Percentiles rank a stretch among this genome's conserved stretches.
phyloP scores from a whole-genome alignment of 345 rosid species.

The Excoecaria cochinchinensis region DNA sequence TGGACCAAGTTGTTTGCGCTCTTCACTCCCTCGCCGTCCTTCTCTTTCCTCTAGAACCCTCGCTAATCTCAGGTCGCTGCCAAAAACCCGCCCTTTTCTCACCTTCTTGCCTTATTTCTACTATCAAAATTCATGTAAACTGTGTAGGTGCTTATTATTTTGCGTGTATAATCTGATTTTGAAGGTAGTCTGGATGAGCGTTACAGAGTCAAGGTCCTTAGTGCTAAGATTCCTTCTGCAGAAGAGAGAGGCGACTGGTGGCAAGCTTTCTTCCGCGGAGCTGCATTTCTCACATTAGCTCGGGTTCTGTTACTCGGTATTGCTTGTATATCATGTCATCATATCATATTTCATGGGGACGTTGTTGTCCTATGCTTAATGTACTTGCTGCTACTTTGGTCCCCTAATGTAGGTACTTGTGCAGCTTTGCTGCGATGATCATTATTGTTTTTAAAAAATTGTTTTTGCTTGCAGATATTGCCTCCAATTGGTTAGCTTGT shows the following conservation, averaged over 20 bases:
- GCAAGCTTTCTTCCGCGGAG: constrained; percentile 61
- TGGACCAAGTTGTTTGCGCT: constrained; percentile 65
- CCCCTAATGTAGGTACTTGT: neutral
- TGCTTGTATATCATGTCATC: neutral
- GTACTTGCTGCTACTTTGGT: neutral
- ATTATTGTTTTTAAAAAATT: constrained; percentile 12
- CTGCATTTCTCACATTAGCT: constrained; percentile 72
- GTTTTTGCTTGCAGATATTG: constrained; percentile 59
- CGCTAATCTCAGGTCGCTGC: constrained; percentile 51
- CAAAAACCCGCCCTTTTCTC: neutral
- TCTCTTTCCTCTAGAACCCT: constrained; percentile 68
- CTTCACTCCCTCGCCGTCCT: constrained; percentile 74
- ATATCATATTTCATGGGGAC: neutral
- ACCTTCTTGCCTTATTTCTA: neutral
- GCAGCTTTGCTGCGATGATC: neutral
- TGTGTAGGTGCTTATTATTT: neutral
- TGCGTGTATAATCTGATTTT: neutral
- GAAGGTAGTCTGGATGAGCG: constrained; percentile 53
- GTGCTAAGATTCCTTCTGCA: constrained; percentile 38
- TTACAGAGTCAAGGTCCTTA: constrained; percentile 54
- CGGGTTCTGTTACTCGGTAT: constrained; percentile 68
- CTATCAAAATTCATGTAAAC: neutral
- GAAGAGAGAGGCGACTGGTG: constrained; percentile 53
- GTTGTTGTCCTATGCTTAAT: neutral
- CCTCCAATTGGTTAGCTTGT: constrained; percentile 87